phyloP scores from a whole-genome alignment of 164 flowering plant genomes.

The Warburgia ugandensis region DNA sequence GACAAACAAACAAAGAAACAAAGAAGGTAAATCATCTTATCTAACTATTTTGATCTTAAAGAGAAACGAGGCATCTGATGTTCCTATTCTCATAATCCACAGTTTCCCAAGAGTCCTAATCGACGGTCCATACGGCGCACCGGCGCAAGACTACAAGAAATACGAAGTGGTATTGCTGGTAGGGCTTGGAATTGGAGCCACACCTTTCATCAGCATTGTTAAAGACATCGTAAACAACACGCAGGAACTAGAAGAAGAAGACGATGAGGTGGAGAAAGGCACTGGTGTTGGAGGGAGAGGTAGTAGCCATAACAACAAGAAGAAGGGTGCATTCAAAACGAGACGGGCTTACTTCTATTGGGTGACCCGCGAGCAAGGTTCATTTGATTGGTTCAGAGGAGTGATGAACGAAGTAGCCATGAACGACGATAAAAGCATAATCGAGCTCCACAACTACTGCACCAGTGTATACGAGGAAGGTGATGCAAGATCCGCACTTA shows the following conservation, averaged over 20 bases:
- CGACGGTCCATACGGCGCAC: constrained; percentile 94
- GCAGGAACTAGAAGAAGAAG: constrained; percentile 38
- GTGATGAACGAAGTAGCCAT: constrained; percentile 60
- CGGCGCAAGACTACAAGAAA: constrained; percentile 90
- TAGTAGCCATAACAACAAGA: not conserved
- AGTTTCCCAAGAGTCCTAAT: constrained; percentile 74
- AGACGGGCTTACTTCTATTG: constrained; percentile 58
- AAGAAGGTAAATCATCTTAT: too few relatives aligned
- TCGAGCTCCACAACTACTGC: constrained; percentile 59
- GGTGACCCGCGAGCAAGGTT: constrained; percentile 61
- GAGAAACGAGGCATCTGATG: too few relatives aligned
- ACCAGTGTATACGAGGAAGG: constrained; percentile 63
- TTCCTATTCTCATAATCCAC: constrained; percentile 7
- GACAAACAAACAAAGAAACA: too few relatives aligned
- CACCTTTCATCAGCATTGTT: constrained; percentile 86
- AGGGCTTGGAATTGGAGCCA: constrained; percentile 89
- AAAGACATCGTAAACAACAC: constrained; percentile 84
- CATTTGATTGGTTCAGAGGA: constrained; percentile 62
- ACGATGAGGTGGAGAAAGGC: constrained; percentile 13
- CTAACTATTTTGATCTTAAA: too few relatives aligned
- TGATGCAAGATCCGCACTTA: constrained; percentile 57
- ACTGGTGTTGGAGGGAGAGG: not conserved
- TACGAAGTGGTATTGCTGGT: constrained; percentile 81
- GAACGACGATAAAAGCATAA: constrained; percentile 30
- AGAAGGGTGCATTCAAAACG: constrained; percentile 24